A percentile compares a stretch with the other conserved stretches of the same genome.
phyloP scores from a whole-genome alignment of 1,284 basidiomycete genomes.

The Irpex rosettiformis region DNA sequence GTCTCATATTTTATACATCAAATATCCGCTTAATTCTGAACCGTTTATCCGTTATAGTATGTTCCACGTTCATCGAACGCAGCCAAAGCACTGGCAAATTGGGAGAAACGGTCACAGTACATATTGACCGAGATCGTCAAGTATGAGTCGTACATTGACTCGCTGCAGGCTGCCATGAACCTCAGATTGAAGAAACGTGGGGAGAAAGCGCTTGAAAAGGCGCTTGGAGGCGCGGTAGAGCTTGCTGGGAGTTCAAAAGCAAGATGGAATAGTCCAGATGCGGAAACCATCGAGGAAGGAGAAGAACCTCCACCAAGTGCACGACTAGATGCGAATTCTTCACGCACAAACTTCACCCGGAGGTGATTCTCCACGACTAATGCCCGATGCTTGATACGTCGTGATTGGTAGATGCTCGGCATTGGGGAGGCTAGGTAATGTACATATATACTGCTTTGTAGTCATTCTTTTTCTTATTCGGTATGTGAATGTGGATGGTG shows the following conservation, averaged over 20 bases:
- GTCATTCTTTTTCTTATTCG: neutral
- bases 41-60: slow-evolving; percentile 54
- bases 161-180: slow-evolving; percentile 75
- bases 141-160: slow-evolving; percentile 94
- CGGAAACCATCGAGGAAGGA: slow-evolving; percentile 48
- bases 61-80: slow-evolving; percentile 72
- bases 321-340: slow-evolving; percentile 24
- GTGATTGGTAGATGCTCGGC: neutral
- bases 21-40: neutral
- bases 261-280: slow-evolving; percentile 47
- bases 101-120: slow-evolving; percentile 89
- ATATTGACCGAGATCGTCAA: slow-evolving; percentile 91
- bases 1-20: slow-evolving; percentile 25
- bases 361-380: slow-evolving; percentile 43
- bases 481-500: neutral
- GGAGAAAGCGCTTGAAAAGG: slow-evolving; percentile 80
- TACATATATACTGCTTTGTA: neutral
- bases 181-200: slow-evolving; percentile 82
- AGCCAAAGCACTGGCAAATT: slow-evolving; percentile 81
- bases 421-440: slow-evolving; percentile 1
- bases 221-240: slow-evolving; percentile 46
- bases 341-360: slow-evolving; percentile 34
- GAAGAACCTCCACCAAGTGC: slow-evolving; percentile 46
- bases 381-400: slow-evolving; percentile 1
- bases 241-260: slow-evolving; percentile 26